Base-by-base conservation (phyloP, 305 asterid genomes). In the Fraxinus dipetala region DNA sequence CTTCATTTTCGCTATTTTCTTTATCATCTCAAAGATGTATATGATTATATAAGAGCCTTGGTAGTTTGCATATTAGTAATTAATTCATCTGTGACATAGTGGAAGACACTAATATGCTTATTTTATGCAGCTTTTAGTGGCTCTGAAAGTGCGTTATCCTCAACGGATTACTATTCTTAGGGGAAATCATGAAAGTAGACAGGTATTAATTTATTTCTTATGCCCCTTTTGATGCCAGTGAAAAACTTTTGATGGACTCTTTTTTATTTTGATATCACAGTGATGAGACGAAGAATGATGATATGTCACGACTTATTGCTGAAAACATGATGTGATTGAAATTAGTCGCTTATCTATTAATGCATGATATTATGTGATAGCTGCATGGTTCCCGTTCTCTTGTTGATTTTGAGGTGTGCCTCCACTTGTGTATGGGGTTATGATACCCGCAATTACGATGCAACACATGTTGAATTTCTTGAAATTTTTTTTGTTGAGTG, bases 181-280 rank as follows among this genome's bases (percentile, higher is more conserved):
- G 83, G 98, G 98, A 86, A 95, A 94, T 86, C 98, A 94, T 82
- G 98, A 94, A 90, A 94, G 98, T 78, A 90, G 97, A 81, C 98
- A 94, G 97, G 98, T 94, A 85, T 61, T 31, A 0, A 38, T 72
- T 30, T 43, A 67, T 13, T 30, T 69, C 75, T 69, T 30, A 2
- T 28, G 75, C 75, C 22, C 75, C 20, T 11, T 28, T 28, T 69
- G 6, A 63, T 63, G 67, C 2, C 28, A 56, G 30, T 20, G 30
- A 20, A 56, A 56, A 20, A 18, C 13, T 4, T 56, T 56, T 6
- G 11, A 59, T 20, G 30, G 28, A 6, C 30, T 6, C 24, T 20
- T 10, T 61, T 24, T 63, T 10, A 9, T 63, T 8, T 24, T 26
- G 7, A 63, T 24, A 10, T 8, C 72, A 63, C 6, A 26, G 16